Evolutionary conservation across 2,329 filamentous ascomycete species (phyloP), one percentile per base, ranked within the genome.

Genomic region (Fusarium chlamydosporum): DNA sequence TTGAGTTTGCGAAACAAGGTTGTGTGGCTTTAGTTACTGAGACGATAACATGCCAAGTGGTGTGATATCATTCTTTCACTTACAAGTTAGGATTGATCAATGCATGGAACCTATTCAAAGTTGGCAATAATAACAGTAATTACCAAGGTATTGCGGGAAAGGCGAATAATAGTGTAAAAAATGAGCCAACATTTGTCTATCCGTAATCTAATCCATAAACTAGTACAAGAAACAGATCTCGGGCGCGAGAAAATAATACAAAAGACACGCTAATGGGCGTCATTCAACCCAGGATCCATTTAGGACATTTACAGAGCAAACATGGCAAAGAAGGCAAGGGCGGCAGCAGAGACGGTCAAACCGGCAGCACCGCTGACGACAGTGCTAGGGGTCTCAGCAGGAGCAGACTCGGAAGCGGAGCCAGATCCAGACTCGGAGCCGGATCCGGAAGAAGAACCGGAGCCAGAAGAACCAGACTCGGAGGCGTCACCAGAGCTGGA

Each of bases 201-300:
- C 71, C 72, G 70, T 73, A 55, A 60, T 74, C 72, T 74, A 74
- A 74, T 68, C 71, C 56, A 64, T 56, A 69, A 51, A 48, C 27
- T 63, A 62, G 72, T 74, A 74, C 71, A 72, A 73, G 60, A 71
- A 74, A 73, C 59, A 74, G 71, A 74, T 74, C 72, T 62, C 67
- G 68, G 57, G 60, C 43, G 61, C 69, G 67, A 74, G 64, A 72
- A 66, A 62, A 56, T 40, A 65, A 47, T 55, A 56, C 66, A 74
- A 60, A 70, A 74, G 68, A 74, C 70, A 71, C 65, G 69, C 57
- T 66, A 70, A 70, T 64, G 70, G 68, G 67, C 61, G 63, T 70
- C 58, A 61, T 64, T 64, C 55, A 73, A 65, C 63, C 63, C 65
- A 70, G 31, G 59, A 72, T 73, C 68, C 51, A 67, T 71, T 71